A percentile compares a stretch with the other conserved stretches of the same genome.
These are phyloP conservation scores for Penicillium antarcticum DNA, from an alignment of 495 filamentous ascomycete genomes.

Conservation along the genomic window DNA sequence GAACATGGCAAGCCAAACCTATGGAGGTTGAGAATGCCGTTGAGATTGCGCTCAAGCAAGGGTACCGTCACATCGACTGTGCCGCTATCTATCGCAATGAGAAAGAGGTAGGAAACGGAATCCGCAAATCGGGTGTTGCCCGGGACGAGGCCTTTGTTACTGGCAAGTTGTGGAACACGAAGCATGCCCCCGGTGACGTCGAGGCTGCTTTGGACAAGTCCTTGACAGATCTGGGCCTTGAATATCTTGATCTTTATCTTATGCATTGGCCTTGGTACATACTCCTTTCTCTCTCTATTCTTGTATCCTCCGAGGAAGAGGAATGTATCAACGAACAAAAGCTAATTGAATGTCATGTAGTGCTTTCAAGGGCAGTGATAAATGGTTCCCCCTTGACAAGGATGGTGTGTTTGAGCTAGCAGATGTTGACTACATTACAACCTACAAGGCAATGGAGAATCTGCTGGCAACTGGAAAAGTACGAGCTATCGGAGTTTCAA, in stretches of 20 bases:
- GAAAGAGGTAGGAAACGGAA: constrained; percentile 58
- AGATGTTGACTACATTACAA: constrained; percentile 49
- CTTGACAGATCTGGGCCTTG: constrained; percentile 55
- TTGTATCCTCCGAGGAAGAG: too few relatives aligned
- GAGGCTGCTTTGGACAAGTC: constrained; percentile 46
- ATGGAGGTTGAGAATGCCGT: constrained; percentile 35
- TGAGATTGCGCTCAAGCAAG: constrained; percentile 48
- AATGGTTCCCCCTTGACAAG: constrained; percentile 42
- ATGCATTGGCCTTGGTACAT: constrained; percentile 63
- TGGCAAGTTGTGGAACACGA: constrained; percentile 58
- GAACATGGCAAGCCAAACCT: constrained; percentile 33
- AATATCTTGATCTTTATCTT: constrained; percentile 70
- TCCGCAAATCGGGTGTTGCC: constrained; percentile 54
- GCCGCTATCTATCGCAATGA: constrained; percentile 72
- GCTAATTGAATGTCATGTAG: constrained; percentile 5
- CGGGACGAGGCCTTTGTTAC: constrained; percentile 70
- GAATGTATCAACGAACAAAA: too few relatives aligned
- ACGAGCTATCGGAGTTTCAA: constrained; percentile 57
- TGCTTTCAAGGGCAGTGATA: constrained; percentile 24
- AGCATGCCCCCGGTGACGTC: constrained; percentile 31
- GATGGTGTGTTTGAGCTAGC: constrained; percentile 26
- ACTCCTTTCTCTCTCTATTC: not conserved
- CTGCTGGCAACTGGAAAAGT: constrained; percentile 54
- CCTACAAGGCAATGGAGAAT: constrained; percentile 65
- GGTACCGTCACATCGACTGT: constrained; percentile 71